Base-by-base conservation (phyloP, 495 filamentous ascomycete species). In the Xylaria cubensis region DNA sequence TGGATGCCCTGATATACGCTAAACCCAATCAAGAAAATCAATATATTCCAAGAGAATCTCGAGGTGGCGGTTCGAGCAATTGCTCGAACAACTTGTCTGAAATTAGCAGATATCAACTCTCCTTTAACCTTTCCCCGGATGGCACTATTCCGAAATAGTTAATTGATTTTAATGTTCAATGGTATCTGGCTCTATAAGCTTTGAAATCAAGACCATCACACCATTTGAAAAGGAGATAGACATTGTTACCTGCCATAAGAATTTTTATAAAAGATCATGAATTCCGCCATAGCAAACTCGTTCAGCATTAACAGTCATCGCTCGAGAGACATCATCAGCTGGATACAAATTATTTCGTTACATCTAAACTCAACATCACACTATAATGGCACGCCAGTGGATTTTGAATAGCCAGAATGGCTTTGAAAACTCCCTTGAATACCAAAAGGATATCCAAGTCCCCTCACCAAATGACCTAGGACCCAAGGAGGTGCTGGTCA, bases 401-500 rank as follows among this genome's bases (percentile, higher is more conserved):
- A 61, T 70, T n/a, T 62, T 70, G 12, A 70, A 58, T 21, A 50
- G 72, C 67, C 72, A 73, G 42, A 63, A 69, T 12, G 67, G 67
- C 67, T 72, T 72, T 69, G 72, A 72, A 36, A 70, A 58, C 17
- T 70, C 67, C 6, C 55, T 70, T 8, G 67, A 70, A 17, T 70
- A 70, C 53, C 67, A 64, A 62, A 48, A 64, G 36, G 55, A 73
- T 26, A 29, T 65, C 42, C 56, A 8, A 64, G 34, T 73, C 2
- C 72, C 72, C 24, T 72, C 67, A 26, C 13, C 69, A 44, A 69
- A 39, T 39, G 68, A 73, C 5, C 67, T 73, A 2, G 39, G 71
- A 15, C 41, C 74, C 21, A 50, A 59, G 19, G 74, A 78, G 10
- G 76, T 79, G 15, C 72, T 78, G 1, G 89, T 92, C 72, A 89